phyloP scores from a whole-genome alignment of 345 rosid genomes.

The Pugionium dolabratum region DNA sequence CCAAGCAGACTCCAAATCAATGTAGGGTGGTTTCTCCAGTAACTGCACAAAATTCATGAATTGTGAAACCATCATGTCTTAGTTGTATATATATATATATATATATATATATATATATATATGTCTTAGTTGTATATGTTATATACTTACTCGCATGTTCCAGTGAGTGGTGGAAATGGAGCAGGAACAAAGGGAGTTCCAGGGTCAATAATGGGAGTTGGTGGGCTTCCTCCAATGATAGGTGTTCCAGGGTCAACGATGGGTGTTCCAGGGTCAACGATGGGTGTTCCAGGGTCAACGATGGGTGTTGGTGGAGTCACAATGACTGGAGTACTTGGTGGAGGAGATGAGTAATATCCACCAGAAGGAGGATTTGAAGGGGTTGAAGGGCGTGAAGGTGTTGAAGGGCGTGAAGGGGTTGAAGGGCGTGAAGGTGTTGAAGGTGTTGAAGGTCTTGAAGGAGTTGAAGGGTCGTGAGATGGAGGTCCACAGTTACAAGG shows the following conservation, averaged over 20 bases:
- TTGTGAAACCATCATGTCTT: no score
- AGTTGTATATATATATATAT: no score
- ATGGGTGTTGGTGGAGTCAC: constrained; percentile 53
- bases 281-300: constrained; percentile 64
- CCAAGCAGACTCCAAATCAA: constrained; percentile 81
- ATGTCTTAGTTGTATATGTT: no score
- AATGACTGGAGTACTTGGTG: constrained; percentile 51
- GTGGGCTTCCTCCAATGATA: constrained; percentile 47
- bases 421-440: constrained; percentile 44
- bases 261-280: no score
- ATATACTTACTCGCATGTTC: constrained; percentile 92
- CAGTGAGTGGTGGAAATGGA: constrained; percentile 65
- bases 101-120: no score
- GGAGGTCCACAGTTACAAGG: constrained; percentile 41
- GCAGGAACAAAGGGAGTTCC: constrained; percentile 56
- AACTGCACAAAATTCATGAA: constrained; percentile 53
- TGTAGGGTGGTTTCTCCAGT: constrained; percentile 88
- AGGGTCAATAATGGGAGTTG: constrained; percentile 52
- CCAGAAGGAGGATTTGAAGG: constrained; percentile 63
- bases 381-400: constrained; percentile 48
- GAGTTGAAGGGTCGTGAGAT: constrained; percentile 20
- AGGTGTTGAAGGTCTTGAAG: no score
- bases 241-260: no score
- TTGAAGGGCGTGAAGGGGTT: constrained; percentile 48
- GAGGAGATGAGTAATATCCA: constrained; percentile 58